Conservation (phyloP, 495 filamentous ascomycete genomes). For the Sabuloglossum arenarium region DNA sequence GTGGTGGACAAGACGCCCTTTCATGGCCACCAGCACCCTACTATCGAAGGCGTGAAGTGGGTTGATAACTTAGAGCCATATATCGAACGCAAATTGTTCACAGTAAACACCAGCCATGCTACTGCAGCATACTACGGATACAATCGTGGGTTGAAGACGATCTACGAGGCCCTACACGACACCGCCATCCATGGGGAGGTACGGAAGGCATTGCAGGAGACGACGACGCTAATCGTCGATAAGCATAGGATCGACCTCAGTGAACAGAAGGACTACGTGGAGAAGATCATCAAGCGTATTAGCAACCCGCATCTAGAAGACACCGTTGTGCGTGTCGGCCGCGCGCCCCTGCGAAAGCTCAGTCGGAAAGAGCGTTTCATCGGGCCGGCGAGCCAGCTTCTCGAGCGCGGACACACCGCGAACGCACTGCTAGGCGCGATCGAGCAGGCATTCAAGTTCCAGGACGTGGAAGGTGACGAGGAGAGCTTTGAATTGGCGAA, state of each 20-base stretch:
- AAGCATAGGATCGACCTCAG: slow-evolving; percentile 61
- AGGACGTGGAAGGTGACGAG: slow-evolving; percentile 72
- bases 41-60: slow-evolving; percentile 76
- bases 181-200: slow-evolving; percentile 52
- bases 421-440: slow-evolving; percentile 50
- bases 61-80: slow-evolving; percentile 81
- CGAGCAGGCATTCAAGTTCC: slow-evolving; percentile 80
- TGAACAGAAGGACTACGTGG: slow-evolving; percentile 75
- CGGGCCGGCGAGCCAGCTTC: slow-evolving; percentile 68
- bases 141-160: slow-evolving; percentile 56
- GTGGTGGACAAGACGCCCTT: slow-evolving; percentile 78
- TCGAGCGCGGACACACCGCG: slow-evolving; percentile 50
- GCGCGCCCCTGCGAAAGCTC: slow-evolving; percentile 83
- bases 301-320: slow-evolving; percentile 90
- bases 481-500: slow-evolving; percentile 67
- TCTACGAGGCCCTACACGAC: slow-evolving; percentile 64
- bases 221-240: slow-evolving; percentile 57
- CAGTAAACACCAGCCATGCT: slow-evolving; percentile 94
- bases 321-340: slow-evolving; percentile 82
- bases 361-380: slow-evolving; percentile 87
- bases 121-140: slow-evolving; percentile 94
- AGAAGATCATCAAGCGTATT: slow-evolving; percentile 81
- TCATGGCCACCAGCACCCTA: slow-evolving; percentile 36
- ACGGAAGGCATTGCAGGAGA: slow-evolving; percentile 55
- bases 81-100: slow-evolving; percentile 98